phyloP scores from a whole-genome alignment of 768 basidiomycete genomes.

The Mycena sanguinolenta region DNA sequence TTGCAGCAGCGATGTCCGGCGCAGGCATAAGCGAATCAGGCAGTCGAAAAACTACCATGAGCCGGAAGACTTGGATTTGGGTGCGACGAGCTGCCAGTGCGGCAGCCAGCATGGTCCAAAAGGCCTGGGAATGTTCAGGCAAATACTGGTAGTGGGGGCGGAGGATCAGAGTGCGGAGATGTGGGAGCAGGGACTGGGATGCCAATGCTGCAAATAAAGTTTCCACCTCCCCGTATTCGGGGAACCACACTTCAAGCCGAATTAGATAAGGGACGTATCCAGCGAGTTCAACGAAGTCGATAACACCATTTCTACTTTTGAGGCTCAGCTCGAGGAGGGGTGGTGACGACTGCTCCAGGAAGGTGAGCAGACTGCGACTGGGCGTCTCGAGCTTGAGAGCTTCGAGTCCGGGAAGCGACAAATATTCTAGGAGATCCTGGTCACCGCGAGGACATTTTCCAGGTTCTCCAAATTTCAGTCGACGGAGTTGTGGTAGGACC shows the following conservation, averaged over 20 bases:
- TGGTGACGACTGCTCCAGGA: neutral
- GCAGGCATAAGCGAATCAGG: neutral
- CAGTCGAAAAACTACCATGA: too few relatives aligned
- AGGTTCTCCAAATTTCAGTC: neutral
- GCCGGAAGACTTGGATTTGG: neutral
- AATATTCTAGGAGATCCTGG: neutral
- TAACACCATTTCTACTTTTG: too few relatives aligned
- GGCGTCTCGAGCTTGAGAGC: neutral
- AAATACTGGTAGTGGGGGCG: neutral
- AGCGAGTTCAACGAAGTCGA: neutral
- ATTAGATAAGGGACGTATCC: neutral
- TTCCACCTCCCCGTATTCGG: neutral
- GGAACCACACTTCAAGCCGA: neutral
- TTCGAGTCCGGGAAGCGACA: neutral
- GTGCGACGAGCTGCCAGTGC: neutral
- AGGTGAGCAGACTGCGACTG: neutral
- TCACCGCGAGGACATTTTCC: neutral
- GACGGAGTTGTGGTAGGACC: neutral
- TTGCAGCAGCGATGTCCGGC: neutral
- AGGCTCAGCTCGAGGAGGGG: neutral
- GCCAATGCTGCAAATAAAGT: neutral
- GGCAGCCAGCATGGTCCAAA: neutral
- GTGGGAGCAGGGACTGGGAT: neutral
- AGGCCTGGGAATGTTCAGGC: neutral
- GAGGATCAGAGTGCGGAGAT: neutral